Evolutionary conservation across 108 stramenopile genomes (phyloP).

Genomic region (Bacterosira constricta): DNA sequence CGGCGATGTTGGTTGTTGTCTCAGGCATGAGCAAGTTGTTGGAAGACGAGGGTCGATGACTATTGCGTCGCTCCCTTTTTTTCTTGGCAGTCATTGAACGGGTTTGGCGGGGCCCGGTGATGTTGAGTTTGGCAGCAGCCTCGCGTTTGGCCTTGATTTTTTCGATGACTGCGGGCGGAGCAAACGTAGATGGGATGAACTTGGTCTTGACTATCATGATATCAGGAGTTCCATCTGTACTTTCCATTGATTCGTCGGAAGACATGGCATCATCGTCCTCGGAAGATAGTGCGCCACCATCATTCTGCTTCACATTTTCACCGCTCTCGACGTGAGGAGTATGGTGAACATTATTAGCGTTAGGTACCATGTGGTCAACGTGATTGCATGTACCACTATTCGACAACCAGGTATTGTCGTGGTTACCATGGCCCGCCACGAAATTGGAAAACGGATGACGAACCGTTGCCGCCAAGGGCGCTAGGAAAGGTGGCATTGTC

Average conservation of each 20-base stretch:
- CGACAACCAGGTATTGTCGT: background rate
- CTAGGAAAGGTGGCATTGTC: slow-evolving; percentile 36
- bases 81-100: slow-evolving; percentile 18
- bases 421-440: background rate
- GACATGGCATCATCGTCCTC: slow-evolving; percentile 11
- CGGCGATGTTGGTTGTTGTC: background rate
- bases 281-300: background rate
- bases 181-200: slow-evolving; percentile 41
- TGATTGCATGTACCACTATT: background rate
- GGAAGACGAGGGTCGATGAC: background rate
- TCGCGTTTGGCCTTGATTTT: slow-evolving; percentile 18
- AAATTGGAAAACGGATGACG: slow-evolving; percentile 35
- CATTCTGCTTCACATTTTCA: background rate
- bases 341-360: background rate
- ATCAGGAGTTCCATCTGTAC: background rate
- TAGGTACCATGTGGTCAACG: background rate
- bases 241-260: background rate
- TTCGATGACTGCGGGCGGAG: slow-evolving; percentile 24
- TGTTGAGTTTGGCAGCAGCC: slow-evolving; percentile 2
- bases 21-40: background rate
- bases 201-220: background rate
- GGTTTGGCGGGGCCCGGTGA: background rate
- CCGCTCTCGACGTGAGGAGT: background rate
- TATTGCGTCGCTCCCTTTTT: background rate
- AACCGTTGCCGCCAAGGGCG: slow-evolving; percentile 35